phyloP scores from a whole-genome alignment of 1,284 basidiomycete genomes.

The Puccinia hordei region DNA sequence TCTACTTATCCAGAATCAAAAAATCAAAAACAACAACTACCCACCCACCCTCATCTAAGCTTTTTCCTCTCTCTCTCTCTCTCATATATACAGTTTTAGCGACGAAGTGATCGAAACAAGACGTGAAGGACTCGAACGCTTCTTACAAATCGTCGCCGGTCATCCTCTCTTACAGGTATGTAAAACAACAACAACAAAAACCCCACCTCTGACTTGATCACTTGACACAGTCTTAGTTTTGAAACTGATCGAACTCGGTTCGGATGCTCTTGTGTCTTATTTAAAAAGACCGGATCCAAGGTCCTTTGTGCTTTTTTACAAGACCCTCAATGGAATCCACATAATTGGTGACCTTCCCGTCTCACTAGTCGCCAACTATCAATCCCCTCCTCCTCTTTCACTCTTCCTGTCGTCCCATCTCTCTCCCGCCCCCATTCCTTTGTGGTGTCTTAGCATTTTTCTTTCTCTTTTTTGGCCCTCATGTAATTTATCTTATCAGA shows the following conservation, averaged over 20 bases:
- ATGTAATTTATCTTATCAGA: too few relatives aligned
- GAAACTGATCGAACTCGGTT: conserved; percentile 7
- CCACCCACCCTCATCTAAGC: too few relatives aligned
- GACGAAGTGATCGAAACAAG: conserved; percentile 94
- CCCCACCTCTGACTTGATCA: background rate
- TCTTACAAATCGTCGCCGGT: conserved; percentile 92
- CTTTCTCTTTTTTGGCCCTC: too few relatives aligned
- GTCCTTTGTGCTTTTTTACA: conserved; percentile 95
- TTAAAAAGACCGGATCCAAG: conserved; percentile 98
- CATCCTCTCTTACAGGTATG: conserved; percentile 95
- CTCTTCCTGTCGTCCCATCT: too few relatives aligned
- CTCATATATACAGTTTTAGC: conserved; percentile 70
- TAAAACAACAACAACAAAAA: too few relatives aligned
- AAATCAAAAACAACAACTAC: too few relatives aligned
- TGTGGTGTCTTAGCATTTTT: too few relatives aligned
- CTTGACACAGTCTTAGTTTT: background rate
- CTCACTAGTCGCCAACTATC: too few relatives aligned
- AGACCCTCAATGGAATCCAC: conserved; percentile 68
- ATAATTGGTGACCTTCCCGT: conserved; percentile 50
- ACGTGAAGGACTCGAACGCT: conserved; percentile 89
- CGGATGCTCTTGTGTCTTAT: background rate
- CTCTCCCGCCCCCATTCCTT: too few relatives aligned
- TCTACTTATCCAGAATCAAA: background rate
- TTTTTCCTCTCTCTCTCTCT: too few relatives aligned
- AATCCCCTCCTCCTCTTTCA: too few relatives aligned